phyloP scores from a whole-genome alignment of 495 filamentous ascomycete genomes.

The Opeltia flavorubescens region DNA sequence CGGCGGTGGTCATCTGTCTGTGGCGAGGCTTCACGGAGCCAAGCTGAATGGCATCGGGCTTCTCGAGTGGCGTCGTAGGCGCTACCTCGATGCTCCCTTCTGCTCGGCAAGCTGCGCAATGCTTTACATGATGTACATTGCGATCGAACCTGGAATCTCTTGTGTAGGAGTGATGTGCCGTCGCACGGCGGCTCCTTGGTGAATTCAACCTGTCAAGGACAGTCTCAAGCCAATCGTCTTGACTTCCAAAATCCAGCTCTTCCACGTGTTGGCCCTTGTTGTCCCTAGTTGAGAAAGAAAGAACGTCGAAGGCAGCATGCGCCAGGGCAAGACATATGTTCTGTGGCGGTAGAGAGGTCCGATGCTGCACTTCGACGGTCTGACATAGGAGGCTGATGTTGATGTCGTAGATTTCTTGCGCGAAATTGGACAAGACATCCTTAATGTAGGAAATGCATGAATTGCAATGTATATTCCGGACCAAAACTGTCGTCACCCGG shows the following conservation, averaged over 20 bases:
- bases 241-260: neutral
- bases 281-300: conserved; percentile 30
- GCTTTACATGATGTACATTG: too few species aligned
- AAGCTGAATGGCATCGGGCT: conserved; percentile 18
- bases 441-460: conserved; percentile 38
- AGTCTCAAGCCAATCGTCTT: neutral
- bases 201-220: neutral
- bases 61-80: neutral
- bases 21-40: neutral
- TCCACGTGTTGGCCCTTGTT: conserved; percentile 4
- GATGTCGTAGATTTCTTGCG: conserved; percentile 21
- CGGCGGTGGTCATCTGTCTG: neutral
- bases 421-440: conserved; percentile 24
- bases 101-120: too few species aligned
- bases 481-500: conserved; percentile 26
- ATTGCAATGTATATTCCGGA: conserved; percentile 38
- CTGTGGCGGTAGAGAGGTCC: conserved; percentile 15
- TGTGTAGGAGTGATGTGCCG: too few species aligned
- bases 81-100: neutral
- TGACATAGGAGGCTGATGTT: conserved; percentile 33
- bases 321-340: conserved; percentile 28
- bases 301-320: conserved; percentile 37
- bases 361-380: conserved; percentile 26
- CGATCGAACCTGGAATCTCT: too few species aligned
- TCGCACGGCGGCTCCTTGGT: too few species aligned